Percentiles rank a stretch among this genome's conserved stretches.
Evolutionary conservation across 306 rosid genomes (phyloP).

Genomic region (Lathyrus oleraceus): DNA sequence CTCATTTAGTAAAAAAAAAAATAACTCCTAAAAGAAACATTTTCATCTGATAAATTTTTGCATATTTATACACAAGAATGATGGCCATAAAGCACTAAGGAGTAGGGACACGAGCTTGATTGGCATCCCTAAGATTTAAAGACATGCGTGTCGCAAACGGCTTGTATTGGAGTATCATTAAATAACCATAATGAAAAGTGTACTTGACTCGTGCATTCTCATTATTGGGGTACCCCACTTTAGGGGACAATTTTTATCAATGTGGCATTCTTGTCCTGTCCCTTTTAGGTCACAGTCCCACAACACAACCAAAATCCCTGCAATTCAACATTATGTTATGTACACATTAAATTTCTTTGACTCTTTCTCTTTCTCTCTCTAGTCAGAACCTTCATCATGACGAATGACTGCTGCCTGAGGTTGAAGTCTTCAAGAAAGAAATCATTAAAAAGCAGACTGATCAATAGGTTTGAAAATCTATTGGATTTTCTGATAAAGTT

Average conservation of each 20-base stretch:
- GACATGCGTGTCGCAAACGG: constrained; percentile 34
- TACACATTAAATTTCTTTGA: background rate
- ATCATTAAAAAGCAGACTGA: constrained; percentile 42
- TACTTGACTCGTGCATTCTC: constrained; percentile 47
- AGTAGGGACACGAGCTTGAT: background rate
- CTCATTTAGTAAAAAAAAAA: too few relatives aligned
- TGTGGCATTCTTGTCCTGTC: constrained; percentile 46
- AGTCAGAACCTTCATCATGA: constrained; percentile 18
- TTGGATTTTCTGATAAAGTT: constrained; percentile 38
- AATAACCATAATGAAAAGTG: constrained; percentile 44
- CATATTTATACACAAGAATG: background rate
- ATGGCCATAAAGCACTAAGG: background rate
- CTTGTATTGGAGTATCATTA: constrained; percentile 14
- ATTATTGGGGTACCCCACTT: constrained; percentile 60
- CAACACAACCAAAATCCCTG: too few relatives aligned
- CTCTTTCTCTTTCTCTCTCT: background rate
- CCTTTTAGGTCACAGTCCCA: constrained; percentile 42
- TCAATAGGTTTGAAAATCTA: constrained; percentile 36
- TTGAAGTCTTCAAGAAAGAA: constrained; percentile 49
- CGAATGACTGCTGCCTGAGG: constrained; percentile 27
- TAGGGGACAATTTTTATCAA: constrained; percentile 50
- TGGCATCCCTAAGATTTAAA: background rate
- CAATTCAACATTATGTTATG: too few relatives aligned
- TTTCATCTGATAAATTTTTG: too few relatives aligned
- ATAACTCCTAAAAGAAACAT: too few relatives aligned